Evolutionary conservation across 2,329 filamentous ascomycete genomes (phyloP).

Genomic region (Cyphellophora attinorum): DNA sequence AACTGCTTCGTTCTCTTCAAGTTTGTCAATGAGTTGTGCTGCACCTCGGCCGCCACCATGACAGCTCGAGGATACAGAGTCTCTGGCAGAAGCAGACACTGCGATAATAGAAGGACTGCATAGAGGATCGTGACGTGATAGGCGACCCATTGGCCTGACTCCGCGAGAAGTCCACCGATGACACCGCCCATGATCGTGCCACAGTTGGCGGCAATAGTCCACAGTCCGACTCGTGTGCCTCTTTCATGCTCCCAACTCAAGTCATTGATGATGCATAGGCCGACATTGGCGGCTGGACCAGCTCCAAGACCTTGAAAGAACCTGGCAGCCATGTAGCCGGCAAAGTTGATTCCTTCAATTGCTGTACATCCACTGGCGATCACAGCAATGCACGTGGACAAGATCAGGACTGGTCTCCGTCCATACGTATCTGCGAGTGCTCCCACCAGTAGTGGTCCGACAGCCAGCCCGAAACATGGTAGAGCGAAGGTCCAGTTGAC

Average conservation of each 20-base stretch:
- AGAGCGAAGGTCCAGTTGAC: constrained; percentile 7
- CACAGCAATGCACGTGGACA: constrained; percentile 7
- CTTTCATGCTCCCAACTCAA: constrained; percentile 8
- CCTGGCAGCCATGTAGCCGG: constrained; percentile 8
- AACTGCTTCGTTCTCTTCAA: constrained; percentile 7
- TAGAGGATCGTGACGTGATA: constrained; percentile 7
- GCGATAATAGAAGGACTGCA: constrained; percentile 4
- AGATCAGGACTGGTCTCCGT: constrained; percentile 17
- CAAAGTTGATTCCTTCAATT: constrained; percentile 1
- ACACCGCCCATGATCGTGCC: constrained; percentile 4
- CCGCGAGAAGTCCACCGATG: constrained; percentile 5
- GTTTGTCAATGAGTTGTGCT: no score
- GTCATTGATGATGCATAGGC: constrained; percentile 8
- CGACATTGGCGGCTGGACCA: constrained; percentile 6
- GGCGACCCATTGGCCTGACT: constrained; percentile 4
- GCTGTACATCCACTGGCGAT: constrained; percentile 5
- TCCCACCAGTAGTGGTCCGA: constrained; percentile 24
- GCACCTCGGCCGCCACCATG: constrained; percentile 2
- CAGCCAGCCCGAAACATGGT: constrained; percentile 21
- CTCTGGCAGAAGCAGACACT: constrained; percentile 5
- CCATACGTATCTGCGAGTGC: constrained; percentile 26
- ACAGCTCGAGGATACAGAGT: constrained; percentile 4
- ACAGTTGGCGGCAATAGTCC: constrained; percentile 5
- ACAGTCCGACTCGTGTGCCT: constrained; percentile 5
- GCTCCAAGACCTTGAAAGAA: constrained; percentile 8